Evolutionary conservation across 2,329 filamentous ascomycete genomes (phyloP).

Genomic region (Phyllosticta capitalensis): DNA sequence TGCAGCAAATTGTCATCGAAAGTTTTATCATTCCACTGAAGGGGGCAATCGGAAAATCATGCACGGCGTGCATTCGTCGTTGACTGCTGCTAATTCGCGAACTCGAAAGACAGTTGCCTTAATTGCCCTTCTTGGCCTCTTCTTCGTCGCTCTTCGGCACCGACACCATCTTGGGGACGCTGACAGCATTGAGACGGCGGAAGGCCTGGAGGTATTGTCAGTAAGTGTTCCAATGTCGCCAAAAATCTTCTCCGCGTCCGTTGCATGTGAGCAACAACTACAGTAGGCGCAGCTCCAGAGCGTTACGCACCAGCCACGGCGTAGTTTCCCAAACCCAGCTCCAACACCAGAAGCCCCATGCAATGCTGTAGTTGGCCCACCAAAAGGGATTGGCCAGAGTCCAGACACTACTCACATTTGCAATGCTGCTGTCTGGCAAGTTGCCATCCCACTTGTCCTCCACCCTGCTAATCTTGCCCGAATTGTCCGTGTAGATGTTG

Average conservation of each 20-base stretch:
- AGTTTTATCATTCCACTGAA: neutral
- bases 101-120: slow-evolving; percentile 1
- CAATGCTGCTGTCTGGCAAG: slow-evolving; percentile 40
- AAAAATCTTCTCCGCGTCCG: neutral
- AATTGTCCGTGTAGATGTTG: slow-evolving; percentile 35
- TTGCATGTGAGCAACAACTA: neutral
- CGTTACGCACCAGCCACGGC: slow-evolving; percentile 31
- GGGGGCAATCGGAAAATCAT: neutral
- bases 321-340: slow-evolving; percentile 31
- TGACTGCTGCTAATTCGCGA: neutral
- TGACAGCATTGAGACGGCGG: slow-evolving; percentile 42
- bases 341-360: slow-evolving; percentile 30
- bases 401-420: slow-evolving; percentile 32
- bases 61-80: neutral
- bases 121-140: slow-evolving; percentile 40
- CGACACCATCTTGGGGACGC: slow-evolving; percentile 41
- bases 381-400: slow-evolving; percentile 27
- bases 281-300: neutral
- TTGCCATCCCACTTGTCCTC: slow-evolving; percentile 48
- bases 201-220: slow-evolving; percentile 37
- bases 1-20: neutral
- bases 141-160: slow-evolving; percentile 46
- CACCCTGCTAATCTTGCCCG: slow-evolving; percentile 41
- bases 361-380: slow-evolving; percentile 30
- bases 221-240: slow-evolving; percentile 9